Percentiles rank a stretch among this genome's conserved stretches.
Evolutionary conservation across 2,329 filamentous ascomycete genomes (phyloP).

Genomic region (Tolypocladium inflatum): DNA sequence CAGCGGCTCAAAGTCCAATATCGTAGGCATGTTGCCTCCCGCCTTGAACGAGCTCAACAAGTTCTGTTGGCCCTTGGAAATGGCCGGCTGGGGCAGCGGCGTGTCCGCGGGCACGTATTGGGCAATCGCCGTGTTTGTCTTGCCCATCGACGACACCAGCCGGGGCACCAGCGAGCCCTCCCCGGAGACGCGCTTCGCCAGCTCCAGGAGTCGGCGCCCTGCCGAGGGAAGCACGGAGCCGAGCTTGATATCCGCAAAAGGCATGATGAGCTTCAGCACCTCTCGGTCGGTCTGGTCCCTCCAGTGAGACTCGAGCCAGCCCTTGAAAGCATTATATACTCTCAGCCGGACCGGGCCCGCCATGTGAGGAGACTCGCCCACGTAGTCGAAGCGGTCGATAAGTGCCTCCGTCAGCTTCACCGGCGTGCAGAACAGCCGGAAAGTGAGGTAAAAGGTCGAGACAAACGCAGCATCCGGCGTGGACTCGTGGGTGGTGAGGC

Average conservation of each 20-base stretch:
- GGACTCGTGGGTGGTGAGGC: conserved; percentile 83
- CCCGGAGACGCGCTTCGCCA: conserved; percentile 68
- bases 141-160: conserved; percentile 76
- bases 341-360: conserved; percentile 76
- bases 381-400: conserved; percentile 89
- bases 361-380: conserved; percentile 64
- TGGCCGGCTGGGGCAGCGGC: conserved; percentile 56
- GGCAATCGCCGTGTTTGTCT: conserved; percentile 68
- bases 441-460: conserved; percentile 92
- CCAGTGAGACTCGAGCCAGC: conserved; percentile 97
- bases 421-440: conserved; percentile 83
- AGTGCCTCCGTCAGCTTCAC: conserved; percentile 68
- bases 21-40: conserved; percentile 58
- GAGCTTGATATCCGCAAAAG: conserved; percentile 71
- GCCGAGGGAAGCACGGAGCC: conserved; percentile 61
- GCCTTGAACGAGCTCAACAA: conserved; percentile 65
- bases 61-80: conserved; percentile 70
- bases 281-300: conserved; percentile 68
- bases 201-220: conserved; percentile 68
- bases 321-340: conserved; percentile 95
- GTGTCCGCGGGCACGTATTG: conserved; percentile 63
- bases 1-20: conserved; percentile 84
- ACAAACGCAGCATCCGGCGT: conserved; percentile 89
- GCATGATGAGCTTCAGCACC: conserved; percentile 65
- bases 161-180: conserved; percentile 73